Evolutionary conservation across 2,329 filamentous ascomycete species (phyloP).

Genomic region (Aspergillus alliaceus): DNA sequence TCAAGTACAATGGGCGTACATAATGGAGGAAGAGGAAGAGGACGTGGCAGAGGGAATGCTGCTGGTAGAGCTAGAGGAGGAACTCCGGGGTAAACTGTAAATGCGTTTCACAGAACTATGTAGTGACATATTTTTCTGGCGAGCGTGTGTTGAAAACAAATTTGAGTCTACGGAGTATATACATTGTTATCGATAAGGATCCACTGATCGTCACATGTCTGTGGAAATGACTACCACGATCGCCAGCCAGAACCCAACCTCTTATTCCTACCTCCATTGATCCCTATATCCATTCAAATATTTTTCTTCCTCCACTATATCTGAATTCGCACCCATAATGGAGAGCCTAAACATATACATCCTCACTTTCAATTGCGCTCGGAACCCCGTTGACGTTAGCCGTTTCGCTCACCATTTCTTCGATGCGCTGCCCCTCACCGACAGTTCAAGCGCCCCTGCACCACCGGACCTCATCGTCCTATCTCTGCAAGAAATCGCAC

Average conservation of each 20-base stretch:
- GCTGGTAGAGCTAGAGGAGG: conserved; percentile 48
- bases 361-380: conserved; percentile 87
- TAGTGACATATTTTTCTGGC: not conserved
- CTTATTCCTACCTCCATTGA: not conserved
- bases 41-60: conserved; percentile 59
- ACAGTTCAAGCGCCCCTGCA: conserved; percentile 52
- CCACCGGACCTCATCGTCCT: conserved; percentile 68
- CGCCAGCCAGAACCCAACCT: not conserved
- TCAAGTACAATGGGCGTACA: conserved; percentile 51
- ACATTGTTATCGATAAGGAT: conserved; percentile 2
- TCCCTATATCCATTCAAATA: not conserved
- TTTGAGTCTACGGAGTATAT: too few relatives aligned
- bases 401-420: conserved; percentile 72
- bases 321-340: conserved; percentile 22
- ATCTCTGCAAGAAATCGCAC: conserved; percentile 83
- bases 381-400: conserved; percentile 66
- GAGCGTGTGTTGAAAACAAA: too few relatives aligned
- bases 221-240: not conserved
- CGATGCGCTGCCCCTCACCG: conserved; percentile 50
- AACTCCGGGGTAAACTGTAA: conserved; percentile 33
- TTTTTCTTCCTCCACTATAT: too few relatives aligned
- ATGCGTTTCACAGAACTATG: too few relatives aligned
- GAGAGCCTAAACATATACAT: conserved; percentile 70
- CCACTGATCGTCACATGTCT: conserved; percentile 7
- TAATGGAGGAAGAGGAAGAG: conserved; percentile 51